Evolutionary conservation across 768 basidiomycete species (phyloP).

Genomic region (Kwoniella pini): DNA sequence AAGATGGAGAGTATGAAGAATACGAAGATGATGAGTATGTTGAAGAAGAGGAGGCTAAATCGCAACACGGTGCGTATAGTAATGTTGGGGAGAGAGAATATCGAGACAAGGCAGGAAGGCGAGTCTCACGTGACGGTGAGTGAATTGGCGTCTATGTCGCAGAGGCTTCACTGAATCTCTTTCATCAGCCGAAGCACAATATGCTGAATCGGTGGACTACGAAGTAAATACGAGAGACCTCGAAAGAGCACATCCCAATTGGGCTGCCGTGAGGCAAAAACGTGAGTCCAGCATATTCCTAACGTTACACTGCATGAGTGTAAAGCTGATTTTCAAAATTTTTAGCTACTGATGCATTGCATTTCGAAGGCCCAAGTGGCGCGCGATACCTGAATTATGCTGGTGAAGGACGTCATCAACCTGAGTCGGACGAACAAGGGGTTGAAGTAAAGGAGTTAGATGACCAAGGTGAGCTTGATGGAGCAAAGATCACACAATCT

Average conservation of each 20-base stretch:
- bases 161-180: not conserved
- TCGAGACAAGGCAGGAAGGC: slow-evolving; percentile 2
- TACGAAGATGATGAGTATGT: slow-evolving; percentile 80
- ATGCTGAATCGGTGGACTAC: slow-evolving; percentile 17
- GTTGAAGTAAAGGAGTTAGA: not conserved
- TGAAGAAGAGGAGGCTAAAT: slow-evolving; percentile 79
- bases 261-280: slow-evolving; percentile 10
- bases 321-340: not conserved
- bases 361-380: slow-evolving; percentile 2
- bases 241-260: slow-evolving; percentile 13
- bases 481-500: not conserved
- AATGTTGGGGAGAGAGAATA: slow-evolving; percentile 28
- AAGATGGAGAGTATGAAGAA: slow-evolving; percentile 74
- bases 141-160: not conserved
- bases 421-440: not conserved
- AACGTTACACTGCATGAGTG: not conserved
- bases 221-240: slow-evolving; percentile 8
- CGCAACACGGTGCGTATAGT: slow-evolving; percentile 58
- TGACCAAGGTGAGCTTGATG: not conserved
- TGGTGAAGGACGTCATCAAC: not conserved
- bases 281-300: slow-evolving; percentile 1
- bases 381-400: slow-evolving; percentile 2
- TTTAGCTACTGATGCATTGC: slow-evolving; percentile 6
- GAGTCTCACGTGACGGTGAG: slow-evolving; percentile 11
- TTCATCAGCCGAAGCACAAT: slow-evolving; percentile 20